Conservation (phyloP, 768 basidiomycete genomes). For the Russula sp. region DNA sequence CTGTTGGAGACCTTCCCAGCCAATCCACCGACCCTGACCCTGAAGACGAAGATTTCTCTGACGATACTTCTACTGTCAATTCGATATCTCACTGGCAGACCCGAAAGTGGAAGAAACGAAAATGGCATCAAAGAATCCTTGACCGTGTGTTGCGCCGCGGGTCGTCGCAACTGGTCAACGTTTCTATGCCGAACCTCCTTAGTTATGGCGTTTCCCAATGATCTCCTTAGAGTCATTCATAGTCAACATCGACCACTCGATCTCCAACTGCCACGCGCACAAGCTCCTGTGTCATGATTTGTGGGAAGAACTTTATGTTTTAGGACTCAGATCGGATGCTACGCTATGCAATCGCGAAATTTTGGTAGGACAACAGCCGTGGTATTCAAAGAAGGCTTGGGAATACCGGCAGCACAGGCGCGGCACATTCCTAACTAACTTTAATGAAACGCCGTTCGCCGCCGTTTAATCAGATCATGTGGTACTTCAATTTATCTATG, state of each 20-base stretch:
- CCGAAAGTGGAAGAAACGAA: not conserved
- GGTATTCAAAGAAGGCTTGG: not conserved
- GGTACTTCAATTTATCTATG: not conserved
- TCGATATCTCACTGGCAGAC: not conserved
- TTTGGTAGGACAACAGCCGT: not conserved
- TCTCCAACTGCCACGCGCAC: not conserved
- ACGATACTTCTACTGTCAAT: too few species aligned
- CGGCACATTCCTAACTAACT: too few species aligned
- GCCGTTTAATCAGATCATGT: not conserved
- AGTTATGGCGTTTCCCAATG: not conserved
- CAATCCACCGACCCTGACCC: too few species aligned
- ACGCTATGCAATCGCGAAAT: not conserved
- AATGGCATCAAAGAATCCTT: not conserved
- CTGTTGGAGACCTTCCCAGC: too few species aligned
- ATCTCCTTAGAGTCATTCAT: not conserved
- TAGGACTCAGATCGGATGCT: not conserved
- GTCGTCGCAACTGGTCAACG: too few species aligned
- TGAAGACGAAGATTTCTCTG: too few species aligned
- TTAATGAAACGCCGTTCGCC: not conserved
- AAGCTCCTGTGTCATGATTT: too few species aligned
- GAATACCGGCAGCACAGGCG: not conserved
- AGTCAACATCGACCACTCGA: not conserved
- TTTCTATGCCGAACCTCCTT: not conserved
- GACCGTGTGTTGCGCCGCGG: too few species aligned
- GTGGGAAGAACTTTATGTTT: not conserved